Conservation (phyloP, 352 stramenopile genomes). For the Thraustochytrium striatum region DNA sequence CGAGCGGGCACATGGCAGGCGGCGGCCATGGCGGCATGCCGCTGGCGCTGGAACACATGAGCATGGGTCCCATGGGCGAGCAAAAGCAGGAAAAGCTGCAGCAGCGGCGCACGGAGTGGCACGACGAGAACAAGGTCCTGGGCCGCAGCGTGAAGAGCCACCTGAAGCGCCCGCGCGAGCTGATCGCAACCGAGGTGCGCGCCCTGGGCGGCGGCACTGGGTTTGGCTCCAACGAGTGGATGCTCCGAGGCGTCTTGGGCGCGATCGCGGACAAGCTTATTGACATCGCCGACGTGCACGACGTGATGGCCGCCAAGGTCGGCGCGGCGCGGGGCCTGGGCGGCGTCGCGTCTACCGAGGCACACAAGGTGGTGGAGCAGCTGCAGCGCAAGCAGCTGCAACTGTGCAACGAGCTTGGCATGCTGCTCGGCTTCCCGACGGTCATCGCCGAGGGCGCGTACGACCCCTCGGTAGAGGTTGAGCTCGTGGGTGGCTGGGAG, state of each 20-base stretch:
- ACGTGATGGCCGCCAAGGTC: conserved; percentile 9
- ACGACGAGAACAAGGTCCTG: conserved; percentile 25
- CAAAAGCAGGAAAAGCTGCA: background rate
- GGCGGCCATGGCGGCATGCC: background rate
- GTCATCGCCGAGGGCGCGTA: conserved; percentile 27
- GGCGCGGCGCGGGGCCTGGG: background rate
- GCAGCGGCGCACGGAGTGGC: conserved; percentile 1
- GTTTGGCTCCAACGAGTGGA: conserved; percentile 19
- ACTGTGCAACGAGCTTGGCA: conserved; percentile 36
- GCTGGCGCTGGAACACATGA: background rate
- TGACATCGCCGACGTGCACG: conserved; percentile 37
- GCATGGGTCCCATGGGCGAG: background rate
- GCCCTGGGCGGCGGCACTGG: background rate
- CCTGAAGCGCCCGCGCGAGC: conserved; percentile 37
- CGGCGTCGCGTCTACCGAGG: background rate
- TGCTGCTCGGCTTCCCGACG: conserved; percentile 24
- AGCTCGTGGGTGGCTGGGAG: conserved; percentile 39
- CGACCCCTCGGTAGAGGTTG: conserved; percentile 6
- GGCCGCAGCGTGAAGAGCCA: conserved; percentile 29
- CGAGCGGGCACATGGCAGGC: background rate
- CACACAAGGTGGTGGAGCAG: conserved; percentile 1
- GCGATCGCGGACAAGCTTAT: conserved; percentile 25
- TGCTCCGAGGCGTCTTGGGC: conserved; percentile 18
- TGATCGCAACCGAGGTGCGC: conserved; percentile 19
- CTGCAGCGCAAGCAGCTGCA: conserved; percentile 34